phyloP scores from a whole-genome alignment of 371 early-diverging fungal genomes.

The Smittium culicis region DNA sequence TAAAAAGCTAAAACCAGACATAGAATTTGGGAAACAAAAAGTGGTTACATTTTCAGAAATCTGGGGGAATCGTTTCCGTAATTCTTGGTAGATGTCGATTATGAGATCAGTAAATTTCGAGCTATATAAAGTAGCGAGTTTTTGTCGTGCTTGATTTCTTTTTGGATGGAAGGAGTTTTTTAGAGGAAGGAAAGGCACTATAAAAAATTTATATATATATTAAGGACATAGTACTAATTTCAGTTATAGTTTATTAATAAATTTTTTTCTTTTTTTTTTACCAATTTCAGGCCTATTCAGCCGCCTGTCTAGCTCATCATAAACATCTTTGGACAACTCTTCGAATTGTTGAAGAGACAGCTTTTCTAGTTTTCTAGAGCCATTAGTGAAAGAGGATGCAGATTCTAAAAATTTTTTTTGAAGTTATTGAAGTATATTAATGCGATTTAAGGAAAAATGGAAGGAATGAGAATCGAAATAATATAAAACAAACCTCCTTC shows the following conservation, averaged over 20 bases:
- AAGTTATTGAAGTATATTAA: not conserved
- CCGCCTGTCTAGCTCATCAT: conserved; percentile 79
- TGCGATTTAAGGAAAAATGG: not conserved
- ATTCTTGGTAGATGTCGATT: conserved; percentile 76
- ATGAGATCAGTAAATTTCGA: conserved; percentile 81
- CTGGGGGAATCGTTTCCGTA: conserved; percentile 54
- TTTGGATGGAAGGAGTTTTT: conserved; percentile 80
- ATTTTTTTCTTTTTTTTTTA: too few species aligned
- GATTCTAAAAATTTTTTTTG: too few species aligned
- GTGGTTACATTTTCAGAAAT: conserved; percentile 8
- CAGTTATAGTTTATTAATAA: too few species aligned
- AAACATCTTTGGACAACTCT: conserved; percentile 89
- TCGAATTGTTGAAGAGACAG: conserved; percentile 73
- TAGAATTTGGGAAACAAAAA: not conserved
- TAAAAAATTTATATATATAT: too few species aligned
- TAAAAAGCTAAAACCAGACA: not conserved
- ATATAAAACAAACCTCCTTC: not conserved
- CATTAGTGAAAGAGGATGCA: not conserved
- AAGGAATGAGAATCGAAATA: not conserved
- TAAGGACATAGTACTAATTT: too few species aligned
- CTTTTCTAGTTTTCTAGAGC: conserved; percentile 66
- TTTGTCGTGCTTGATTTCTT: conserved; percentile 92
- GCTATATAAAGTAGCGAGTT: conserved; percentile 76
- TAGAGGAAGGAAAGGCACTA: conserved; percentile 76
- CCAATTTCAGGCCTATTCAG: conserved; percentile 42